phyloP scores from a whole-genome alignment of 805 yeast species.

The Metschnikowia matae region DNA sequence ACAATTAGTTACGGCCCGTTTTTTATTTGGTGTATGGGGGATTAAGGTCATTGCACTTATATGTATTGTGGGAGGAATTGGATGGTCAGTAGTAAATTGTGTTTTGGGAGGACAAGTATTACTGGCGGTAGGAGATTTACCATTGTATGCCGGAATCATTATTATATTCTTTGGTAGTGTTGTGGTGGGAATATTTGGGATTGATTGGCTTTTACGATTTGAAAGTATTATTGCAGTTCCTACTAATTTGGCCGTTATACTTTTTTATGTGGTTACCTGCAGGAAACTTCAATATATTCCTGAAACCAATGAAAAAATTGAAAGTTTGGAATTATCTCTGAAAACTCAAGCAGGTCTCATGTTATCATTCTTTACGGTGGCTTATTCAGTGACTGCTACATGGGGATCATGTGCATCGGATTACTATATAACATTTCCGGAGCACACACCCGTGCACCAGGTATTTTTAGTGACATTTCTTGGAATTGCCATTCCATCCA shows the following conservation, averaged over 20 bases:
- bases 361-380: slow-evolving; percentile 33
- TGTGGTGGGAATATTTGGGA: slow-evolving; percentile 32
- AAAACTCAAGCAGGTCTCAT: slow-evolving; percentile 28
- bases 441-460: slow-evolving; percentile 23
- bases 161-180: slow-evolving; percentile 25
- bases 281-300: slow-evolving; percentile 18
- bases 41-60: slow-evolving; percentile 28
- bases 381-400: slow-evolving; percentile 33
- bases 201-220: slow-evolving; percentile 26
- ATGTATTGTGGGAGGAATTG: slow-evolving; percentile 31
- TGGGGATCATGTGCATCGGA: slow-evolving; percentile 37
- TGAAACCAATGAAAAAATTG: slow-evolving; percentile 6
- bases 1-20: slow-evolving; percentile 36
- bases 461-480: slow-evolving; percentile 27
- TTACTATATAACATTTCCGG: slow-evolving; percentile 32
- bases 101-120: slow-evolving; percentile 36
- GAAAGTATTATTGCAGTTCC: slow-evolving; percentile 30
- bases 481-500: slow-evolving; percentile 28
- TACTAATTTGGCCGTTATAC: slow-evolving; percentile 24
- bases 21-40: slow-evolving; percentile 36
- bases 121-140: slow-evolving; percentile 12
- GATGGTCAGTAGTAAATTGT: slow-evolving; percentile 39
- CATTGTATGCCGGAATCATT: slow-evolving; percentile 13
- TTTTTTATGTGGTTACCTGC: slow-evolving; percentile 31
- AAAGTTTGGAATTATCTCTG: slow-evolving; percentile 6